Evolutionary conservation across 768 basidiomycete species (phyloP).

Genomic region (Imleria badia): DNA sequence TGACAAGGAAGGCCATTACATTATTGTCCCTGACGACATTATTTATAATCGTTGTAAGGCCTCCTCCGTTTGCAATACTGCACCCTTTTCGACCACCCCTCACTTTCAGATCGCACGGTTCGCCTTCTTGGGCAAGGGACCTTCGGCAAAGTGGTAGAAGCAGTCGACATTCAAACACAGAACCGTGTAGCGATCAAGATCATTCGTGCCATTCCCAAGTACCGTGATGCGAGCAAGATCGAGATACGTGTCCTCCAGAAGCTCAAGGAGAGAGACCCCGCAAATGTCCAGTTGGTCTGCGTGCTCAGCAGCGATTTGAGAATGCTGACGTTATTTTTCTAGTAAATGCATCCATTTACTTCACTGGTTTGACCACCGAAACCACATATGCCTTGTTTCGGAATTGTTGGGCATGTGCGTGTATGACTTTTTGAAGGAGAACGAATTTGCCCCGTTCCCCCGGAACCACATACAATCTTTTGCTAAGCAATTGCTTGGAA

Average conservation of each 20-base stretch:
- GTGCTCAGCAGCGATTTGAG: conserved; percentile 6
- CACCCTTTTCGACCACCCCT: conserved; percentile 14
- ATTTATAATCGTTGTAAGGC: conserved; percentile 81
- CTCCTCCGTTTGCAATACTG: background rate
- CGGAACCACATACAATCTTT: conserved; percentile 96
- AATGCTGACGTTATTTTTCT: conserved; percentile 19
- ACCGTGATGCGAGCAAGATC: conserved; percentile 97
- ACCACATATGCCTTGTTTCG: conserved; percentile 96
- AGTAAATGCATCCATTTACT: conserved; percentile 98
- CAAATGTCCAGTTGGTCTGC: conserved; percentile 77
- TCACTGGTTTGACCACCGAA: conserved; percentile 94
- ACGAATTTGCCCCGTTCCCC: conserved; percentile 94
- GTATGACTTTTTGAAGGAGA: conserved; percentile 98
- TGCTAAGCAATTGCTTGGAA: conserved; percentile 85
- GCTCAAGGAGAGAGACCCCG: conserved; percentile 85
- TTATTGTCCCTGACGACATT: conserved; percentile 88
- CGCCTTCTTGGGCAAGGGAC: conserved; percentile 94
- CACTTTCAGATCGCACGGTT: conserved; percentile 79
- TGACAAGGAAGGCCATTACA: conserved; percentile 99
- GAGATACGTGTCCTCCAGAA: conserved; percentile 94
- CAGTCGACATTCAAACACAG: conserved; percentile 73
- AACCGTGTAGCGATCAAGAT: conserved; percentile 95
- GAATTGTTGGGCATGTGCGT: conserved; percentile 96
- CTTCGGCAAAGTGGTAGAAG: conserved; percentile 98
- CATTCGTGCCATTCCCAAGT: conserved; percentile 97